Evolutionary conservation across 2,329 filamentous ascomycete species (phyloP).

Genomic region (Sphaerulina musiva): DNA sequence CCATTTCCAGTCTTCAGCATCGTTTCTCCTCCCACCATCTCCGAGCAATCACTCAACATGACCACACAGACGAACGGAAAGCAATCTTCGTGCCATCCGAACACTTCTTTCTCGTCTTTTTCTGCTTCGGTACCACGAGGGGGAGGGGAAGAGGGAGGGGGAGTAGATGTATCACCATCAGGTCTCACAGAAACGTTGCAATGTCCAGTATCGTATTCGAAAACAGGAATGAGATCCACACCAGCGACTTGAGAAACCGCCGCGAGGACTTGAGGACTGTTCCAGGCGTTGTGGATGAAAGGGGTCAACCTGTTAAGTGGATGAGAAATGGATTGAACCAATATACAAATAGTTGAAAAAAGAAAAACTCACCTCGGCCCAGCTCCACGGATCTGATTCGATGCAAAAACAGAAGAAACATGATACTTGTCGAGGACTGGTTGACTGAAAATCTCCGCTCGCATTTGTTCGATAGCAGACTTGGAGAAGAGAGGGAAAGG

Average conservation of each 20-base stretch:
- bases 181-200: slow-evolving; percentile 52
- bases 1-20: slow-evolving; percentile 51
- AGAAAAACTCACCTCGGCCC: background rate
- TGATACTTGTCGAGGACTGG: slow-evolving; percentile 57
- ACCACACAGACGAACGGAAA: slow-evolving; percentile 65
- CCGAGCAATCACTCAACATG: slow-evolving; percentile 56
- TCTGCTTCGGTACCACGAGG: slow-evolving; percentile 37
- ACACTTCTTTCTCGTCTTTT: slow-evolving; percentile 47
- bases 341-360: too few relatives aligned
- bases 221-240: slow-evolving; percentile 51
- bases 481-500: slow-evolving; percentile 58
- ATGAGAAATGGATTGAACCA: slow-evolving; percentile 16
- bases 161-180: slow-evolving; percentile 25
- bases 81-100: slow-evolving; percentile 55
- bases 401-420: background rate
- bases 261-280: slow-evolving; percentile 48
- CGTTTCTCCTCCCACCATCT: slow-evolving; percentile 61
- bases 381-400: slow-evolving; percentile 1
- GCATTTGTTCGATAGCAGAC: slow-evolving; percentile 45
- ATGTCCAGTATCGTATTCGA: slow-evolving; percentile 54
- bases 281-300: slow-evolving; percentile 59
- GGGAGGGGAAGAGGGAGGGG: slow-evolving; percentile 18
- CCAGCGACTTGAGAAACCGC: slow-evolving; percentile 53
- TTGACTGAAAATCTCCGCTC: slow-evolving; percentile 49
- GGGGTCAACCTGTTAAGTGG: slow-evolving; percentile 48